phyloP scores from a whole-genome alignment of 345 rosid species.

The Litchi chinensis region DNA sequence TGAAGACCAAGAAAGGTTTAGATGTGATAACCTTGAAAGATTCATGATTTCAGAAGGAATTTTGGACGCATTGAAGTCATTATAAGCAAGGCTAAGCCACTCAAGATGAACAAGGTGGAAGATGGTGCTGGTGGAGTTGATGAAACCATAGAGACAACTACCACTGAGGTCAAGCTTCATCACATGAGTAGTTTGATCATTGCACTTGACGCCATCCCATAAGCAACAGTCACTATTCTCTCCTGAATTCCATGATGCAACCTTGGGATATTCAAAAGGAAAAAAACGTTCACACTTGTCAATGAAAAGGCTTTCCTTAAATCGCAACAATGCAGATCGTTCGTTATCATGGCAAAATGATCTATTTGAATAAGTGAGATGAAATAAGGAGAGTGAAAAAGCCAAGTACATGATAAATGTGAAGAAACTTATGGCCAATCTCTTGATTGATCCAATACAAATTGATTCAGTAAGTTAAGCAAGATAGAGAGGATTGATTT shows the following conservation, averaged over 20 bases:
- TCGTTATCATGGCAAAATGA: conserved; percentile 8
- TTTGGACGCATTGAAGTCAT: conserved; percentile 6
- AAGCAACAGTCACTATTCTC: conserved; percentile 25
- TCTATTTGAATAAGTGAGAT: neutral
- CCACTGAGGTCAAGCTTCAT: conserved; percentile 18
- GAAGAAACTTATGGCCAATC: no score
- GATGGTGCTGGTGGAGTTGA: conserved; percentile 27
- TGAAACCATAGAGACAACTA: conserved; percentile 21
- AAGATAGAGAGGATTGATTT: no score
- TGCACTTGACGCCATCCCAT: conserved; percentile 27
- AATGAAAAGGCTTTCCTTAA: conserved; percentile 26
- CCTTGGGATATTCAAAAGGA: neutral
- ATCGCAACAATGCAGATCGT: conserved; percentile 19
- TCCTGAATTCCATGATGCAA: neutral
- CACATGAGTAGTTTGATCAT: conserved; percentile 10
- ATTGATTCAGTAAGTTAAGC: no score
- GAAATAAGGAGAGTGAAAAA: no score
- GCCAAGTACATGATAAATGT: no score
- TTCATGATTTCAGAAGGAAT: conserved; percentile 18
- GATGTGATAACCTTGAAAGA: conserved; percentile 8
- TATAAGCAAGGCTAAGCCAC: conserved; percentile 21
- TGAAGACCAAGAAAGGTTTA: conserved; percentile 11
- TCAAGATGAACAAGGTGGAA: conserved; percentile 24
- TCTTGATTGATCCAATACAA: no score
- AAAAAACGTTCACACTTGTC: neutral